Base-by-base conservation (phyloP, 352 stramenopile genomes). In the Pythium vanterpoolii region DNA sequence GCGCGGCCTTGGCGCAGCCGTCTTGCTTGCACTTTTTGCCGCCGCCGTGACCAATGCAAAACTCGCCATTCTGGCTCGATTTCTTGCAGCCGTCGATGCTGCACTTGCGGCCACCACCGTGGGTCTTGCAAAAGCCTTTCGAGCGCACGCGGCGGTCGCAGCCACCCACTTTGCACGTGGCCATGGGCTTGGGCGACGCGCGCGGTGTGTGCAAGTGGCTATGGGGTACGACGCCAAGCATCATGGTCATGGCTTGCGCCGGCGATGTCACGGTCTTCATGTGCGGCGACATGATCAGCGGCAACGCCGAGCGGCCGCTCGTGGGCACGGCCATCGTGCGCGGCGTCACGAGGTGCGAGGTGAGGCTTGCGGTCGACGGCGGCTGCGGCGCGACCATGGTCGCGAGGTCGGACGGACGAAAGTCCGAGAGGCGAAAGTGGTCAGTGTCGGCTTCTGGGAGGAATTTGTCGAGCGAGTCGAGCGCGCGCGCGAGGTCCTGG, bases 11-110 rank as follows among this genome's bases (percentile, higher is more conserved):
- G 43, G 82, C 76, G 60, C 86, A 95, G 4, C 73, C 79, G 1
- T 83, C 79, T 27, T 92, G 72, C 64, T 91, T 93, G 71, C 86
- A 95, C 65, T 93, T 93, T 67, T 92, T 92, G 58, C 86, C 86
- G 27, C 86, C 86, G 43, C 86, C 86, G 68, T 95, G 86, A 51
- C 81, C 84, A 27, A 93, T 95, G 69, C 86, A 95, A 38, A 91
- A 93, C 64, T 92, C 82, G 28, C 85, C 83, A 68, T 91, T 91
- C 68, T 94, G 85, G 55, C 77, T 89, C 61, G 78, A 89, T 71
- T 94, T 94, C 56, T 89, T 89, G 71, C 85, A 95, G 24, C 86
- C 86, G 23, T 89, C 79, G 42, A 92, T 93, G 56, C 74, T 88
- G 68, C 84, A 91, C 64, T 92, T 92, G 50, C 83, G 82, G 18